These are phyloP conservation scores for Microcos paniculata DNA, from an alignment of 345 rosid genomes.

Conservation along the genomic window DNA sequence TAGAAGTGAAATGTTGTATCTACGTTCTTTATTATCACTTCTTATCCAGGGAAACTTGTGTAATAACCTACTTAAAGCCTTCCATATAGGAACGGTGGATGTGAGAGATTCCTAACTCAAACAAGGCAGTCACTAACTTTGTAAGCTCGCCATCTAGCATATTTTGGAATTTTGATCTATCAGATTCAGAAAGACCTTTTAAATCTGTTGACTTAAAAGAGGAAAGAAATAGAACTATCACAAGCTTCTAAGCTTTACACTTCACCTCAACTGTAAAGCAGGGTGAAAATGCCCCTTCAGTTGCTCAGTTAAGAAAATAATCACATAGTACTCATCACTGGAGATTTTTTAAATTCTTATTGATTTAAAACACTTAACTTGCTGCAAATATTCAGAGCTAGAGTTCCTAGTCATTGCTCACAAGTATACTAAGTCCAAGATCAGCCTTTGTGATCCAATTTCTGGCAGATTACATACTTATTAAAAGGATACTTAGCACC, in stretches of 20 bases:
- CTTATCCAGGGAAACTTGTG: too few species aligned
- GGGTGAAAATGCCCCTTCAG: neutral
- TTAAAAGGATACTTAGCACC: neutral
- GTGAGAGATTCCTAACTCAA: neutral
- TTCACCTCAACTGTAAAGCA: neutral
- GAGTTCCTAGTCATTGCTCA: neutral
- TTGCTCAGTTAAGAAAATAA: neutral
- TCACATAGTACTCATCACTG: neutral
- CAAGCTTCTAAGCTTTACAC: neutral
- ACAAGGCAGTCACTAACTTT: neutral
- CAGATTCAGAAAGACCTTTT: neutral
- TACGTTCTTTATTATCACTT: too few species aligned
- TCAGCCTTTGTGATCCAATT: neutral
- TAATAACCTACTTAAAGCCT: too few species aligned
- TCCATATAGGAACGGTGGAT: too few species aligned
- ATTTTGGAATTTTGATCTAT: neutral
- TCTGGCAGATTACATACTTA: neutral
- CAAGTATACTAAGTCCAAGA: neutral
- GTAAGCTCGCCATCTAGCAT: neutral
- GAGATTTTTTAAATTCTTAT: neutral
- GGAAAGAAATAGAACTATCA: too few species aligned
- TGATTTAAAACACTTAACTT: neutral
- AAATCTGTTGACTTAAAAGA: neutral
- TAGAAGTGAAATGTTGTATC: neutral
- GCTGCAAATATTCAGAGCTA: neutral